Base-by-base conservation (phyloP, 2,329 filamentous ascomycete species). In the Pestalotiopsis sp. region DNA sequence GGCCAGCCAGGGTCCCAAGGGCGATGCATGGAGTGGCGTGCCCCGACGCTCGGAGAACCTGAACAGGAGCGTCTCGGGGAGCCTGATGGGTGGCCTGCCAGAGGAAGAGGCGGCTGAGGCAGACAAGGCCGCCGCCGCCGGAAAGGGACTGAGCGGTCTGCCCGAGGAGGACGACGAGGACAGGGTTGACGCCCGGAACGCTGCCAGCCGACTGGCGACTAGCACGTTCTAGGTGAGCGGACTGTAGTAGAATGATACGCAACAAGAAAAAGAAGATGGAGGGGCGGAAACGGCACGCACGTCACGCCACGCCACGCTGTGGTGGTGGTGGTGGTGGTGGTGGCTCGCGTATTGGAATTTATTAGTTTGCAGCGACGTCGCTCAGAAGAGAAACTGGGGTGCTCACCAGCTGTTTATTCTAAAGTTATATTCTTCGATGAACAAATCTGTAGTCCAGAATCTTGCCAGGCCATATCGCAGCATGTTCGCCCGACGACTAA, bases 1-100 rank as follows among this genome's bases (percentile, higher is more conserved):
- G 17, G 93, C 93, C 61, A 96, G 93, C 75, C 96, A 99, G 81
- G 96, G 96, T 0, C 95, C 96, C 64, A 97, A 97, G 83, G 96
- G 96, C n/a, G 96, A 99, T 80, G 92, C 96, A 17, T 99, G 96
- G 96, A 97, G 94, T 75, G 96, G 96, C 68, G 94, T 98, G 36
- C 93, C 95, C 45, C 88, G 96, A 70, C 88, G 93, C 67, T 90
- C 91, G 38, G 93, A 97, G 74, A 91, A 90, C n/a, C 82, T 94
- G 68, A 92, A 88, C 76, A 88, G 94, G 74, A 95, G 91, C 77
- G 86, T 95, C 72, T 94, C 92, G 68, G 90, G 92, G 62, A 92
- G 90, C 77, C 87, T 93, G 72, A 88, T 91, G 71, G 84, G 87
- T n/a, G 86, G 87, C 36, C 82, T 91, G 11, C 83, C 86, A 14